Base-by-base conservation (phyloP, 2,329 filamentous ascomycete genomes). In the Capronia epimyces region DNA sequence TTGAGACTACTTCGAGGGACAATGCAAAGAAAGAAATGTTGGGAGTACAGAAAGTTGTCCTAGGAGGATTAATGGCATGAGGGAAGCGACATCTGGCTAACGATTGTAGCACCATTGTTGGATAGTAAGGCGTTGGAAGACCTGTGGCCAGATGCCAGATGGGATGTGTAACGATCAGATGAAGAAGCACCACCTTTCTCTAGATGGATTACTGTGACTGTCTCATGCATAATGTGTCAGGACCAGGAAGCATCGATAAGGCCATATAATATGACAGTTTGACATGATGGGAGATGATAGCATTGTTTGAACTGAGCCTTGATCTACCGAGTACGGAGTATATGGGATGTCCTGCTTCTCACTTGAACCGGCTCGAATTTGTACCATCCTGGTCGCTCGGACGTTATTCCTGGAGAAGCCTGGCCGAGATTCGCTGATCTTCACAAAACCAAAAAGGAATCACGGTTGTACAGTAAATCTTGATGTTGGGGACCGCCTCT, bases 1-100 rank as follows among this genome's bases (percentile, higher is more conserved):
- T 97, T 67, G 93, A 97, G 67, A 91, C 96, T 51, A 81, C 82
- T 16, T 93, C 86, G 66, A 76, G 91, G 40, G 75, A 74, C 39
- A 84, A 86, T 8, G 80, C 88, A 24, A 91, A 86, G 70, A 80
- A 79, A 10, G 93, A 98, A 71, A 76, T 97, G 42, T 83, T 84
- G 1, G 89, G 86, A 27, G 81, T 98, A 32, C 87, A 89, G 43
- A 93, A 89, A 67, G 85, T 96, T 24, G 89, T 97, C 1, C 70
- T 97, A 1, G 89, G 89, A 2, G 93, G 91, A 1, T 72, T 97
- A 60, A 84, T 96, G 79, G 71, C 48, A 46, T 59, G 53, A 57
- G 27, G 34, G 15, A 37, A 37, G 31, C n/a, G 20, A 15, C 34
- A 36, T 42, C 13, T 46, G 34, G 34, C 20, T 31, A 32, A 42